These are phyloP conservation scores for Tricholomella constricta DNA, from an alignment of 768 basidiomycete species.

Conservation along the genomic window DNA sequence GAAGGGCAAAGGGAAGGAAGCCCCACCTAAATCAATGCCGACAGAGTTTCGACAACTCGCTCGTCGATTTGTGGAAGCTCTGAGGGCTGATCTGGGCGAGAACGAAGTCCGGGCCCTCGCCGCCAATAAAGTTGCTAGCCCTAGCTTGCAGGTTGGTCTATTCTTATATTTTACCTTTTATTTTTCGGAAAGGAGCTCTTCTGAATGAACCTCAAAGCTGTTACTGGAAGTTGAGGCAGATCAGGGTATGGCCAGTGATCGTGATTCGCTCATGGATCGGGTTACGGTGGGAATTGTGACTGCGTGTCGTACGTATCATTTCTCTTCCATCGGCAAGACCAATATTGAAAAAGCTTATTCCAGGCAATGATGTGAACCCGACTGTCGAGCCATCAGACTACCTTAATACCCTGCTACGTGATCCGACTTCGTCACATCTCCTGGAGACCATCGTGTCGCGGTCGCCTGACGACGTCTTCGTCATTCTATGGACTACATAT, in stretches of 20 bases:
- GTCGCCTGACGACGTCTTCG: conserved; percentile 63
- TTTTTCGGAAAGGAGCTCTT: conserved; percentile 11
- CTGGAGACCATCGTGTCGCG: conserved; percentile 77
- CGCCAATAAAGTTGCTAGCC: conserved; percentile 75
- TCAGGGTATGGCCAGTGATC: conserved; percentile 53
- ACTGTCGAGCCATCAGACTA: conserved; percentile 69
- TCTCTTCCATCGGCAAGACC: not conserved
- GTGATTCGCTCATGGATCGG: conserved; percentile 79
- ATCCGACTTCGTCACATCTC: conserved; percentile 87
- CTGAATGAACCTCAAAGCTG: conserved; percentile 49
- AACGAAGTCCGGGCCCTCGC: conserved; percentile 82
- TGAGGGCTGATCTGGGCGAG: conserved; percentile 55
- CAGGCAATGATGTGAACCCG: conserved; percentile 40
- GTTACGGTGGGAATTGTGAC: conserved; percentile 77
- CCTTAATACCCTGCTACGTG: conserved; percentile 77
- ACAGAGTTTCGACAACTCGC: conserved; percentile 50
- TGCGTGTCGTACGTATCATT: conserved; percentile 51
- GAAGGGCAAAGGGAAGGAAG: conserved; percentile 38
- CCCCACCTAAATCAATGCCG: conserved; percentile 35
- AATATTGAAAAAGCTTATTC: conserved; percentile 4
- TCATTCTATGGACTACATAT: conserved; percentile 74
- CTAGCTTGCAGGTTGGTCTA: conserved; percentile 65
- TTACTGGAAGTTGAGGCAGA: conserved; percentile 82
- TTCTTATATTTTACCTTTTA: no score
- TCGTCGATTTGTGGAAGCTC: conserved; percentile 45